A percentile compares a stretch with the other conserved stretches of the same genome.
Conservation (phyloP, 2,329 filamentous ascomycete species). For the Sporothrix globosa region DNA sequence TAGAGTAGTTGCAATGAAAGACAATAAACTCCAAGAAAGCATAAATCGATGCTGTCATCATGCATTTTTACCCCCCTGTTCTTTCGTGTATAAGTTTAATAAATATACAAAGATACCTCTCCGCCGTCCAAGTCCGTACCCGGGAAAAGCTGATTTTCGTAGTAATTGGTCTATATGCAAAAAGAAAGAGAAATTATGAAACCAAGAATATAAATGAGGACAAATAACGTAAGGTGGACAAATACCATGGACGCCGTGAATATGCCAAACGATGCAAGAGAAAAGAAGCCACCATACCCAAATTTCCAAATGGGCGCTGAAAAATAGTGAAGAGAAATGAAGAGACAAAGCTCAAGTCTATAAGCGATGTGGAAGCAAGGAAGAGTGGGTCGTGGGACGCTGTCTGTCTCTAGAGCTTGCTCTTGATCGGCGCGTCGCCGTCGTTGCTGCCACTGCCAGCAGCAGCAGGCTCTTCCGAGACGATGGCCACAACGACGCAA, state of each 20-base stretch:
- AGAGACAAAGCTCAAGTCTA: neutral
- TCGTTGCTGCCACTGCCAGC: conserved; percentile 32
- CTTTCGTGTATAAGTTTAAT: conserved; percentile 11
- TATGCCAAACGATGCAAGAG: neutral
- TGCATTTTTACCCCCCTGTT: neutral
- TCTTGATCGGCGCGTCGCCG: conserved; percentile 41
- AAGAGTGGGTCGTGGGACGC: neutral
- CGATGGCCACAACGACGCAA: conserved; percentile 78
- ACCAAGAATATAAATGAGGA: neutral
- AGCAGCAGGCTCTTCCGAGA: conserved; percentile 61
- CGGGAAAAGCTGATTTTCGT: conserved; percentile 13
- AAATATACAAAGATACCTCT: neutral
- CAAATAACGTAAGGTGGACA: conserved; percentile 10
- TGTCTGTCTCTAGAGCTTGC: conserved; percentile 31
- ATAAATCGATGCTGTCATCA: conserved; percentile 1
- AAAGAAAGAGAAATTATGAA: neutral
- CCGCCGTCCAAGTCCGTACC: neutral
- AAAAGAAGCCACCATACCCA: neutral
- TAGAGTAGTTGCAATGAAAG: neutral
- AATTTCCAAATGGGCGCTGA: neutral
- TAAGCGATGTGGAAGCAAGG: neutral
- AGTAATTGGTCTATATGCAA: conserved; percentile 7
- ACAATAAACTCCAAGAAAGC: neutral
- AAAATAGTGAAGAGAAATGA: neutral
- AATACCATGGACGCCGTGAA: conserved; percentile 17